Evolutionary conservation across 306 rosid species (phyloP), one percentile per base, ranked within the genome.

Genomic region (Rosa chinensis): DNA sequence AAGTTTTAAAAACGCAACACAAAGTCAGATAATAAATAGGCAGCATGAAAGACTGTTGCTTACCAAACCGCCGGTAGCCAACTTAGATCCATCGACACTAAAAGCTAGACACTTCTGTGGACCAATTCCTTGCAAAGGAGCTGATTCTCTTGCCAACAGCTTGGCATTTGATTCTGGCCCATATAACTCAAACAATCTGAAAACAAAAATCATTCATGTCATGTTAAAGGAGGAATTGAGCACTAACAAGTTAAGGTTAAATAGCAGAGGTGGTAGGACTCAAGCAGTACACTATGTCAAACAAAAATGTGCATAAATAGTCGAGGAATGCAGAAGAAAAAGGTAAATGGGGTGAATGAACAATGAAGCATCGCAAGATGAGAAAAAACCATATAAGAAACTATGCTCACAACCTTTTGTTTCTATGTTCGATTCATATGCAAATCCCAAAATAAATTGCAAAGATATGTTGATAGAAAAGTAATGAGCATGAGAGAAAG

Each of bases 21-120:
- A 47, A 61, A 42, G 55, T 32, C 52, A 77, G 44, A 74, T 17
- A 28, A 78, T 53, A 73, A 25, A 72, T 77, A 78, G 23, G 45
- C 73, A 48, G 80, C 66, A 79, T n/a, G 2, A 68, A 17, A 77
- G 25, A 44, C 62, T 52, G 59, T 66, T 77, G 77, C 92, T 88
- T 85, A 95, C 99, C 89, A 59, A 80, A 17, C 97, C 97, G 12
- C 99, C 99, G 53, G 92, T 88, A 67, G 99, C 98, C 77, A 95
- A 69, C 81, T 88, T 95, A 85, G 97, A 90, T 76, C 99, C 99
- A 79, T 95, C 99, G 72, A 91, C 92, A 78, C 99, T 91, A 80
- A 95, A 92, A 78, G 89, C 73, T 35, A 95, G 68, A 82, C 99
- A 89, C 55, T 82, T 92, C 81, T 91, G 97, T 28, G 90, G 90